Conservation (phyloP, 2,329 filamentous ascomycete species). For the Blumeria hordei region DNA sequence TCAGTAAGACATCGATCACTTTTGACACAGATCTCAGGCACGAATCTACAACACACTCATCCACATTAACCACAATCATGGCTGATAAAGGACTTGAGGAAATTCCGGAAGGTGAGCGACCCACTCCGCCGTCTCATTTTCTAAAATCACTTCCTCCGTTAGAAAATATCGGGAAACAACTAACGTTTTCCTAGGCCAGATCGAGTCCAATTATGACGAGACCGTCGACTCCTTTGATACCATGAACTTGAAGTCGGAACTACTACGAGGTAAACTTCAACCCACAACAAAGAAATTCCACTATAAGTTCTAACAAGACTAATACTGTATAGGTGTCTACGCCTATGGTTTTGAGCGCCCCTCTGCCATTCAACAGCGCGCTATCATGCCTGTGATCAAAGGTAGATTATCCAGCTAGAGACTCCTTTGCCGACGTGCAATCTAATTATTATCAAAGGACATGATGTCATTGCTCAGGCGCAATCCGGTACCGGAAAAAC, state of each 20-base stretch:
- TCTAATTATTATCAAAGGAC: constrained; percentile 27
- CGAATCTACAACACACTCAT: no score
- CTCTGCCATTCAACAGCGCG: constrained; percentile 98
- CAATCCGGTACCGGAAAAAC: constrained; percentile 99
- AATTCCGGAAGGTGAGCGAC: constrained; percentile 40
- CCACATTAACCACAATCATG: no score
- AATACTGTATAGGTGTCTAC: constrained; percentile 42
- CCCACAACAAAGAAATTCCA: constrained; percentile 3
- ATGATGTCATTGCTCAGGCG: constrained; percentile 98
- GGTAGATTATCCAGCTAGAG: constrained; percentile 29
- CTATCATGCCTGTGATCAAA: constrained; percentile 99
- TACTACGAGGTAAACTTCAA: constrained; percentile 57
- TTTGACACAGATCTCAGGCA: no score
- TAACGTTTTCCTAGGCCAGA: constrained; percentile 42
- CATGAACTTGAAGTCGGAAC: constrained; percentile 91
- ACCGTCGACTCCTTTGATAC: constrained; percentile 97
- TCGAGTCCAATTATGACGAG: constrained; percentile 99
- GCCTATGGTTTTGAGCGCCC: constrained; percentile 99
- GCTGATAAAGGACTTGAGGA: constrained; percentile 32
- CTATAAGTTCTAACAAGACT: constrained; percentile 6
- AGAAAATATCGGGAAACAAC: no score
- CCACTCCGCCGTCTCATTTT: no score
- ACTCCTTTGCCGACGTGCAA: constrained; percentile 6
- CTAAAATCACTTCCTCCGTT: no score
- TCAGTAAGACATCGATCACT: no score